Conservation (phyloP, 192 early-diverging fungal genomes). For the Lobosporangium transversale region DNA sequence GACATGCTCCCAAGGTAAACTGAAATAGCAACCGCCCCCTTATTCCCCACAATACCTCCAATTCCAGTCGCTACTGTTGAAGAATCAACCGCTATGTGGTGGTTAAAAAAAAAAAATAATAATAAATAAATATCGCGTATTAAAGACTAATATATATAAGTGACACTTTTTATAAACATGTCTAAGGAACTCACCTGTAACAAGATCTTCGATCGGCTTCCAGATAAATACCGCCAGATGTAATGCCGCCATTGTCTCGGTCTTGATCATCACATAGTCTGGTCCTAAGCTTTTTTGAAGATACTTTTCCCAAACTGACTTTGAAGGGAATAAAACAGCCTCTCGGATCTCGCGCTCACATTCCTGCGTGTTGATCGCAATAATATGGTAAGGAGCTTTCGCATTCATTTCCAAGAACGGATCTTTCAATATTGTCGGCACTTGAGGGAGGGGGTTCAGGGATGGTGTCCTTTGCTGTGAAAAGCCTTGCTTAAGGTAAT, state of each 20-base stretch:
- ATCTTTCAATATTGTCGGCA: slow-evolving; percentile 8
- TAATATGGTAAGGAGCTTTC: slow-evolving; percentile 59
- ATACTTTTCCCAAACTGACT: slow-evolving; percentile 57
- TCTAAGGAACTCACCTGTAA: slow-evolving; percentile 39
- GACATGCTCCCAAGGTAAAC: slow-evolving; percentile 58
- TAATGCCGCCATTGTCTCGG: slow-evolving; percentile 63
- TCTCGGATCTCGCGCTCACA: slow-evolving; percentile 65
- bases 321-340: slow-evolving; percentile 61
- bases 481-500: too few species aligned
- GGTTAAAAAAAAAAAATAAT: neutral
- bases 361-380: slow-evolving; percentile 66
- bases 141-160: neutral
- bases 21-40: slow-evolving; percentile 63
- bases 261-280: slow-evolving; percentile 56
- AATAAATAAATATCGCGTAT: neutral
- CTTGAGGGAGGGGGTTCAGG: too few species aligned
- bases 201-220: slow-evolving; percentile 49
- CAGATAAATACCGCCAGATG: slow-evolving; percentile 63
- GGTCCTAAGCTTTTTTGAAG: slow-evolving; percentile 49
- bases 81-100: slow-evolving; percentile 41
- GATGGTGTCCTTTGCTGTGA: too few species aligned
- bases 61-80: slow-evolving; percentile 53
- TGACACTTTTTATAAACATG: too few species aligned
- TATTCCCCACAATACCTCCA: slow-evolving; percentile 57
- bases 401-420: slow-evolving; percentile 36